A percentile compares a stretch with the other conserved stretches of the same genome.
Conservation (phyloP, 2,329 filamentous ascomycete species). For the Dactylellina sp. region DNA sequence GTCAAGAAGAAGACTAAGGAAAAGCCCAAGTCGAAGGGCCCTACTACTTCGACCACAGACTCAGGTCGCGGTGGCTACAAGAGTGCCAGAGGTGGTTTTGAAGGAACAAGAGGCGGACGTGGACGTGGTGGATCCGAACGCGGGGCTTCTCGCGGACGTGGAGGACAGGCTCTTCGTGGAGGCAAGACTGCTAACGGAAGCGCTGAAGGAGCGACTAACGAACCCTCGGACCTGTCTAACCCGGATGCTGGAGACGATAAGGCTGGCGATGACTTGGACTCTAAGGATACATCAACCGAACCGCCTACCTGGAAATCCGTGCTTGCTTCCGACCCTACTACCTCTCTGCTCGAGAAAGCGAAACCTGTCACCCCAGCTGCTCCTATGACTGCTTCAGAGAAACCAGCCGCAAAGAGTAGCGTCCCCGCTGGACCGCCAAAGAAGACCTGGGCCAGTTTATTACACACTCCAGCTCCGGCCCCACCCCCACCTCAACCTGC, state of each 20-base stretch:
- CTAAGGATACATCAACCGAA: conserved; percentile 13
- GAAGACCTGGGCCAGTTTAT: conserved; percentile 66
- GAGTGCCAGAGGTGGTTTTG: conserved; percentile 63
- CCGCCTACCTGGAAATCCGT: conserved; percentile 40
- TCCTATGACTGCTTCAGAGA: conserved; percentile 66
- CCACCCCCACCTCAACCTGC: conserved; percentile 32
- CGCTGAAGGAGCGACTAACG: conserved; percentile 65
- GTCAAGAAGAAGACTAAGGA: conserved; percentile 85
- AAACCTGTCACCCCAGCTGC: conserved; percentile 42
- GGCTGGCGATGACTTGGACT: conserved; percentile 21
- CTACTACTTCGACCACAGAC: conserved; percentile 70
- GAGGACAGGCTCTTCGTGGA: conserved; percentile 76
- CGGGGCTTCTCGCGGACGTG: conserved; percentile 73
- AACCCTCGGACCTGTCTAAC: conserved; percentile 43
- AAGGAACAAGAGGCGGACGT: conserved; percentile 72
- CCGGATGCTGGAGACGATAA: conserved; percentile 42
- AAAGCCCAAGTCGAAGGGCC: conserved; percentile 76
- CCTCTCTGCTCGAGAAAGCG: conserved; percentile 40
- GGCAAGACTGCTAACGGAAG: conserved; percentile 72
- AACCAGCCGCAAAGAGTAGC: conserved; percentile 74
- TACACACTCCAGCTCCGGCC: conserved; percentile 34
- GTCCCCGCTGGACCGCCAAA: conserved; percentile 65
- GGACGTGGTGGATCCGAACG: conserved; percentile 68
- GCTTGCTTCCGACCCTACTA: conserved; percentile 31
- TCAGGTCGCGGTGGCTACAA: conserved; percentile 62